A percentile compares a stretch with the other conserved stretches of the same genome.
phyloP scores from a whole-genome alignment of 2,329 filamentous ascomycete genomes.

The Ophiostoma ulmi region DNA sequence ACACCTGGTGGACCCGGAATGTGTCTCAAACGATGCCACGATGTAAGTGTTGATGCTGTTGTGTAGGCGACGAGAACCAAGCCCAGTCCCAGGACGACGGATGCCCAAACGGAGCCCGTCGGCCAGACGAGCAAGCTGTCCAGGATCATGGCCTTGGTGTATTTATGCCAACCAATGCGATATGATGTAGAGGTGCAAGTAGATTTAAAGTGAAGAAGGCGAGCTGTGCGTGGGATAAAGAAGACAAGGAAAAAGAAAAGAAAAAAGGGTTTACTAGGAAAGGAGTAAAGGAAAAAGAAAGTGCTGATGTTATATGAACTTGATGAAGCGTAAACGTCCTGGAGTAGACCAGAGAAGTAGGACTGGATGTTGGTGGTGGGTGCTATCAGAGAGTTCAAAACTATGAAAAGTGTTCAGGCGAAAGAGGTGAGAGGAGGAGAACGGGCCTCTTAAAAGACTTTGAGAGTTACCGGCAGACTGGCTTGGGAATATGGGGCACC shows the following conservation, averaged over 20 bases:
- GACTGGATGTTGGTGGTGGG: not conserved
- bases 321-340: not conserved
- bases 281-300: not conserved
- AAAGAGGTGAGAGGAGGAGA: not conserved
- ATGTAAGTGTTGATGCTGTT: conserved; percentile 25
- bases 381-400: not conserved
- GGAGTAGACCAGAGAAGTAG: not conserved
- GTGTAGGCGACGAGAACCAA: conserved; percentile 26
- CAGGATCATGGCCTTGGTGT: conserved; percentile 17
- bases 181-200: not conserved
- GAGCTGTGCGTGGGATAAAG: not conserved
- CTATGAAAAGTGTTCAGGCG: not conserved
- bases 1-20: conserved; percentile 31
- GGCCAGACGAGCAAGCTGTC: conserved; percentile 15
- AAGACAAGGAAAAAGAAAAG: not conserved
- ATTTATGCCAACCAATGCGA: not conserved
- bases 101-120: not conserved
- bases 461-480: not conserved
- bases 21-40: conserved; percentile 31
- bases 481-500: not conserved
- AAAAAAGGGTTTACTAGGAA: not conserved
- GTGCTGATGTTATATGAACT: not conserved
- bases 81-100: conserved; percentile 17
- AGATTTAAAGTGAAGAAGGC: not conserved
- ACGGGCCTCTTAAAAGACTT: not conserved